Evolutionary conservation across 495 filamentous ascomycete species (phyloP), one percentile per base, ranked within the genome.

Genomic region (Parathielavia hyrcaniae): DNA sequence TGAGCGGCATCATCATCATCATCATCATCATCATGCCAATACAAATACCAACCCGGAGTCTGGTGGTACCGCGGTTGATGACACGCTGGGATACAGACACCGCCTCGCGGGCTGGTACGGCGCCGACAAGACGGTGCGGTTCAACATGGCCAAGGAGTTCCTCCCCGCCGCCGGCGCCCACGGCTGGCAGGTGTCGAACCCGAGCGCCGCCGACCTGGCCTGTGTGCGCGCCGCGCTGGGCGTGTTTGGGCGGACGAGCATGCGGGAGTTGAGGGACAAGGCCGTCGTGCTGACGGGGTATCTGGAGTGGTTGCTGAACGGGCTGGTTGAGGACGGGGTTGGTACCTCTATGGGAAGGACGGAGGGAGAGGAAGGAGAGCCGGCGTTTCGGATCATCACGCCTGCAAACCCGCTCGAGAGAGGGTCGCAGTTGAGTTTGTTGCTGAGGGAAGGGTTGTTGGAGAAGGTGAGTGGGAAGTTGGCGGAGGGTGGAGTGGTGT

Each of bases 31-130:
- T 6, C 26, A 30, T 30, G 26, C 26, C 26, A 6, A 30, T 30
- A 11, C 3, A 0, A n/a, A 14, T 30, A 4, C 12, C 12, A 22
- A 64, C 63, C 80, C 61, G 43, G 48, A 38, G 0, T 30, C 26
- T 30, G 16, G 8, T 4, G 22, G n/a, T n/a, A n/a, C n/a, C n/a
- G n/a, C n/a, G n/a, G n/a, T n/a, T 17, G n/a, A 22, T 11, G 12
- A 1, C 16, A 26, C 0, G n/a, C 66, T 65, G 14, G 70, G 69
- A 5, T 78, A 77, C 64, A 60, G 58, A 19, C 68, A 72, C 46
- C 80, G 89, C 11, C 73, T 92, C 35, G 80, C 83, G 19, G 91
- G 91, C 14, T 96, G 91, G 91, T 96, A 89, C 87, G 91, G 91
- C 45, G 83, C 83, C 56, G 84, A 88, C 69, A 91, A 91, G 69